These are phyloP conservation scores for Smittium culicis DNA, from an alignment of 371 early-diverging fungal genomes.

Conservation along the genomic window DNA sequence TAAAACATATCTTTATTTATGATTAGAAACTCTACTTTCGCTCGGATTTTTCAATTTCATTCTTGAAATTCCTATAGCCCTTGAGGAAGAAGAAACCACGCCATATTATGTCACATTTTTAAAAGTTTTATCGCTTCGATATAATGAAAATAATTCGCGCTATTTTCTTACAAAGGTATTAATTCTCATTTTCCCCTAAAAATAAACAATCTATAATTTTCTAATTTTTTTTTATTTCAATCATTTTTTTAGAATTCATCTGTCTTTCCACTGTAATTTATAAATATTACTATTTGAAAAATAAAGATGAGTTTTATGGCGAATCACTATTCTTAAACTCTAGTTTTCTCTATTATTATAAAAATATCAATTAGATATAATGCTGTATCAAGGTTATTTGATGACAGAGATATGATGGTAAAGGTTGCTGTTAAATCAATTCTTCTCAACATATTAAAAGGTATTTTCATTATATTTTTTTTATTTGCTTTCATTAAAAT, in stretches of 20 bases:
- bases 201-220: neutral
- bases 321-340: too few relatives aligned
- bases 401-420: slow-evolving; percentile 42
- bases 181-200: neutral
- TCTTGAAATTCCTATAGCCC: neutral
- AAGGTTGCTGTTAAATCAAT: slow-evolving; percentile 42
- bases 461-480: too few relatives aligned
- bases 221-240: neutral
- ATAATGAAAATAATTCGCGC: slow-evolving; percentile 35
- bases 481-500: too few relatives aligned
- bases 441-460: slow-evolving; percentile 38
- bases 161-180: slow-evolving; percentile 34
- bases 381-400: slow-evolving; percentile 39
- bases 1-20: too few relatives aligned
- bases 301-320: too few relatives aligned
- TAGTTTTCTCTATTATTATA: too few relatives aligned
- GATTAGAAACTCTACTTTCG: neutral
- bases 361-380: neutral
- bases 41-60: neutral
- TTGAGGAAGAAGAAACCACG: slow-evolving; percentile 36
- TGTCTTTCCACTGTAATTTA: neutral
- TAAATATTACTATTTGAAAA: too few relatives aligned
- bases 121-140: slow-evolving; percentile 38
- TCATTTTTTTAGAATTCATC: neutral
- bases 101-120: slow-evolving; percentile 42